Evolutionary conservation across 805 yeast genomes (phyloP).

Genomic region (Candida krabiensis): DNA sequence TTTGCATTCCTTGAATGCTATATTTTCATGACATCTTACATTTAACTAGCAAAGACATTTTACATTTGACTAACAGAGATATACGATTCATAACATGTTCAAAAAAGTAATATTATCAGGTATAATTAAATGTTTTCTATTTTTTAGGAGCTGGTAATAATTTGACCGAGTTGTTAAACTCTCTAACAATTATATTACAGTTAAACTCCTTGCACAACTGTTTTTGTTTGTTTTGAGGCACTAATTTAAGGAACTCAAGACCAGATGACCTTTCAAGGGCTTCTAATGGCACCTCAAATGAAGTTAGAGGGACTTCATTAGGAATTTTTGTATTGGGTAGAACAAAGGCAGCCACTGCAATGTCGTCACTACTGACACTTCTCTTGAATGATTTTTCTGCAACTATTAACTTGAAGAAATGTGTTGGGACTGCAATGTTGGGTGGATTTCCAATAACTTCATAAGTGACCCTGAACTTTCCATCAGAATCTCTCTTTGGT

Average conservation of each 20-base stretch:
- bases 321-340: slow-evolving; percentile 82
- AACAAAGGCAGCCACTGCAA: slow-evolving; percentile 90
- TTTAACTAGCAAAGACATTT: no score
- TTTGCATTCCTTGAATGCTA: no score
- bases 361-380: slow-evolving; percentile 37
- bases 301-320: slow-evolving; percentile 66
- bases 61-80: no score
- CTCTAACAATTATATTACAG: slow-evolving; percentile 81
- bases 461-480: slow-evolving; percentile 79
- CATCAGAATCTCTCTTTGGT: slow-evolving; percentile 78
- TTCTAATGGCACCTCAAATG: slow-evolving; percentile 85
- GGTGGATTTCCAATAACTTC: slow-evolving; percentile 98
- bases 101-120: no score
- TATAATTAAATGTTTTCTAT: slow-evolving; percentile 5
- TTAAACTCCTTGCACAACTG: slow-evolving; percentile 76
- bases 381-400: slow-evolving; percentile 61
- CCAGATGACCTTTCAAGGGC: slow-evolving; percentile 89
- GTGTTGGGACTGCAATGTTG: slow-evolving; percentile 95
- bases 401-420: slow-evolving; percentile 86
- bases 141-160: slow-evolving; percentile 27
- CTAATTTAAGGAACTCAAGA: slow-evolving; percentile 69
- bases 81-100: no score
- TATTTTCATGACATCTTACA: no score
- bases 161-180: slow-evolving; percentile 53
- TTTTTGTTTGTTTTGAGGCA: slow-evolving; percentile 55